phyloP scores from a whole-genome alignment of 1,139 yeast species.

The Protomyces gravidus region DNA sequence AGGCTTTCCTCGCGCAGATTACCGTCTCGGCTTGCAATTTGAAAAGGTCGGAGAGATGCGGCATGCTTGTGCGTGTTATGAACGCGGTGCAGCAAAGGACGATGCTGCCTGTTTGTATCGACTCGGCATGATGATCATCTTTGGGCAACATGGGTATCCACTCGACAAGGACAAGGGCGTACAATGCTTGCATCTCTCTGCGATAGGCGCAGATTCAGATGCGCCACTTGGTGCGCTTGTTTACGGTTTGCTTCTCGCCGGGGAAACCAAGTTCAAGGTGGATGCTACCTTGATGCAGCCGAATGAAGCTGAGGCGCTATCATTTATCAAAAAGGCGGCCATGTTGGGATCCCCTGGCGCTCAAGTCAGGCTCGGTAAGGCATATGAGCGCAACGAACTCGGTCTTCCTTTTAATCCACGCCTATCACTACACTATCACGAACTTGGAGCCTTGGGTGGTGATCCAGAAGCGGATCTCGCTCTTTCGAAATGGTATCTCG shows the following conservation, averaged over 20 bases:
- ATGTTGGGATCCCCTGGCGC: conserved; percentile 44
- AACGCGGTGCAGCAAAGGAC: conserved; percentile 39
- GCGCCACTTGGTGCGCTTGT: conserved; percentile 44
- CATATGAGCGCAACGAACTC: conserved; percentile 43
- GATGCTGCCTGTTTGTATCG: conserved; percentile 43
- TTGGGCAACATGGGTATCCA: conserved; percentile 40
- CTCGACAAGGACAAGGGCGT: conserved; percentile 38
- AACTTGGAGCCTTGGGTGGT: conserved; percentile 46
- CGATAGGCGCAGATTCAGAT: conserved; percentile 41
- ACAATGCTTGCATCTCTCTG: conserved; percentile 38
- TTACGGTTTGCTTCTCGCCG: conserved; percentile 41
- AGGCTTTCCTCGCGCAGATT: conserved; percentile 22
- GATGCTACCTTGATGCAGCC: conserved; percentile 14
- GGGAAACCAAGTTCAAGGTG: conserved; percentile 39
- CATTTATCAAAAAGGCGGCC: conserved; percentile 45
- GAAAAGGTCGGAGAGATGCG: conserved; percentile 39
- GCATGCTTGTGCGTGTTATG: conserved; percentile 39
- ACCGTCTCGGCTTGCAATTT: conserved; percentile 33
- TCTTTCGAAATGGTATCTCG: conserved; percentile 44
- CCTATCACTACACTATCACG: conserved; percentile 43
- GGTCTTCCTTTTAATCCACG: conserved; percentile 40
- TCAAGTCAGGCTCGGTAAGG: conserved; percentile 43
- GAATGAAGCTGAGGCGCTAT: conserved; percentile 48
- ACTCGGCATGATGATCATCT: conserved; percentile 41
- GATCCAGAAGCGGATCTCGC: conserved; percentile 38